phyloP scores from a whole-genome alignment of 2,329 filamentous ascomycete genomes.

The Colletotrichum siamense region DNA sequence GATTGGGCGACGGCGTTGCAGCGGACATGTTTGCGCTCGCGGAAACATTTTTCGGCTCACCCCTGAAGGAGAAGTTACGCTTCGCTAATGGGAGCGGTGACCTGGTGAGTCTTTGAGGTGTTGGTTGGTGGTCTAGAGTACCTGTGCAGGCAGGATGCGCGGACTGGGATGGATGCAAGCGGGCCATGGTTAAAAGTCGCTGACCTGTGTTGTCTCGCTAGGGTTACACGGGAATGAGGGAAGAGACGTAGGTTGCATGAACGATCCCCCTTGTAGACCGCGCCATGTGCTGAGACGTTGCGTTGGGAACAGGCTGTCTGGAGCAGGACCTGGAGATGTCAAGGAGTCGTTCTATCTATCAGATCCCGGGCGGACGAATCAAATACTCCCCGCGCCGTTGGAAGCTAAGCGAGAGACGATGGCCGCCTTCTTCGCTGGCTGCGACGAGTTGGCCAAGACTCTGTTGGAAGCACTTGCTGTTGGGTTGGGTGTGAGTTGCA shows the following conservation, averaged over 20 bases:
- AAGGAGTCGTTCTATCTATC: conserved; percentile 24
- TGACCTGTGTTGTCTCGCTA: not conserved
- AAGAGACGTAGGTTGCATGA: conserved; percentile 16
- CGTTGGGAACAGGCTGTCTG: conserved; percentile 8
- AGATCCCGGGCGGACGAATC: conserved; percentile 2
- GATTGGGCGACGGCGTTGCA: conserved; percentile 14
- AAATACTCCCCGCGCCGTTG: conserved; percentile 10
- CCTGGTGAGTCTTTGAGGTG: not conserved
- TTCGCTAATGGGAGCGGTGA: conserved; percentile 20
- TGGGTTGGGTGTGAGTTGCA: conserved; percentile 66
- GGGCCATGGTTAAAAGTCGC: not conserved
- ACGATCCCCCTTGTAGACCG: not conserved
- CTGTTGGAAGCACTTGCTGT: conserved; percentile 61
- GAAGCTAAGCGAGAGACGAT: not conserved
- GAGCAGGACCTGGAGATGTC: conserved; percentile 18
- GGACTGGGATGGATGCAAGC: not conserved
- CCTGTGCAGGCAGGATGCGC: not conserved
- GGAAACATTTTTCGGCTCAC: conserved; percentile 10
- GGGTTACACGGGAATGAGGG: conserved; percentile 24
- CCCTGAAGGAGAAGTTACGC: not conserved
- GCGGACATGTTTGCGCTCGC: conserved; percentile 14
- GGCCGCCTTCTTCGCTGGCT: conserved; percentile 10
- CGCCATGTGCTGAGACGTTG: not conserved
- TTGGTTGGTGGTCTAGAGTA: not conserved
- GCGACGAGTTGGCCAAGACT: conserved; percentile 5